phyloP scores from a whole-genome alignment of 2,329 filamentous ascomycete genomes.

The Aureobasidium sp. region DNA sequence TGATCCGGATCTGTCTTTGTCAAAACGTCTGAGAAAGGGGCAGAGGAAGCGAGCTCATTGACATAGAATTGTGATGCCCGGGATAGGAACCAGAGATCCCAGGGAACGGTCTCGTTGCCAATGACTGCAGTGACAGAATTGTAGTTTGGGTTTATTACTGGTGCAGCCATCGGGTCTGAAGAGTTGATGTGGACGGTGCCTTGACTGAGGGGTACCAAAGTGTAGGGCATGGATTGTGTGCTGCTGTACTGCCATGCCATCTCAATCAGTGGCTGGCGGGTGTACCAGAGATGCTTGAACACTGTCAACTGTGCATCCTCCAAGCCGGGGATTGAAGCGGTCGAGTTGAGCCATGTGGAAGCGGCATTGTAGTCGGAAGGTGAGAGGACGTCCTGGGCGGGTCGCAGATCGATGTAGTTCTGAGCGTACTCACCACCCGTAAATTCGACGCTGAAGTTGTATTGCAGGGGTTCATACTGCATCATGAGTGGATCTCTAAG shows the following conservation, averaged over 20 bases:
- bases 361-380: conserved; percentile 13
- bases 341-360: conserved; percentile 8
- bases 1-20: background rate
- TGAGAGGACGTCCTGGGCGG: conserved; percentile 4
- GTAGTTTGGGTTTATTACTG: conserved; percentile 24
- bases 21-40: background rate
- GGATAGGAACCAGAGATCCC: conserved; percentile 5
- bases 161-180: conserved; percentile 20
- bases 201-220: conserved; percentile 12
- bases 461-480: conserved; percentile 6
- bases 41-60: background rate
- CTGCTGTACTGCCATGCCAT: conserved; percentile 16
- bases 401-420: conserved; percentile 14
- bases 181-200: conserved; percentile 15
- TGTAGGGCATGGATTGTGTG: conserved; percentile 15
- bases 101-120: background rate
- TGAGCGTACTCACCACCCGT: conserved; percentile 15
- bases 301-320: conserved; percentile 6
- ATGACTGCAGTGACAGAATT: background rate
- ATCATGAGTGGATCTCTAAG: conserved; percentile 31
- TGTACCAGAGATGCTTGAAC: conserved; percentile 15
- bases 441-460: conserved; percentile 7
- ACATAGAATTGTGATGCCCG: conserved; percentile 2
- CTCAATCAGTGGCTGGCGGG: conserved; percentile 14
- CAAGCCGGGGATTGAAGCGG: conserved; percentile 7